A percentile compares a stretch with the other conserved stretches of the same genome.
These are phyloP conservation scores for Tuber microsphaerosporum DNA, from an alignment of 495 filamentous ascomycete species.

Conservation along the genomic window DNA sequence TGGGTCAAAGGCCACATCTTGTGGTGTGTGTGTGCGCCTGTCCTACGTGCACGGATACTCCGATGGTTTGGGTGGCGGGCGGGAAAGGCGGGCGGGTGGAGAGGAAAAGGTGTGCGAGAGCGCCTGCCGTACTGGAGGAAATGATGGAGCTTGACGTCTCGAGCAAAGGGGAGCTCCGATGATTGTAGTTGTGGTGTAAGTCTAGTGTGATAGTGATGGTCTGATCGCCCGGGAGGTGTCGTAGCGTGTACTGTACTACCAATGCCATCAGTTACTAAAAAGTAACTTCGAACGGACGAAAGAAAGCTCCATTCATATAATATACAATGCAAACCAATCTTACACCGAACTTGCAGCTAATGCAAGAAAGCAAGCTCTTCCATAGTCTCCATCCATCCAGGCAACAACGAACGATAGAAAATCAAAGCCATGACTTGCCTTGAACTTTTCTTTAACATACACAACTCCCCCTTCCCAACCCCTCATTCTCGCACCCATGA, in stretches of 20 bases:
- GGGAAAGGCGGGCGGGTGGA: background rate
- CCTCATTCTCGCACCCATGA: background rate
- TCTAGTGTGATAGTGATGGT: background rate
- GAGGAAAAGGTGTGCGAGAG: background rate
- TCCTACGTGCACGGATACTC: too few relatives aligned
- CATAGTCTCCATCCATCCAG: background rate
- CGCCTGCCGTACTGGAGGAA: background rate
- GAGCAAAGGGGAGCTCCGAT: too few relatives aligned
- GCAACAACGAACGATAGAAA: background rate
- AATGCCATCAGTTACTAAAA: background rate
- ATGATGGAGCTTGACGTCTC: background rate
- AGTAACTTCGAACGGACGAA: background rate
- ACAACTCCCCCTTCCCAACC: background rate
- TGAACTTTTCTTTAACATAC: conserved; percentile 3
- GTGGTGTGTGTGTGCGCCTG: background rate
- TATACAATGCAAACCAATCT: background rate
- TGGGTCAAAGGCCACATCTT: background rate
- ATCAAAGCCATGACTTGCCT: background rate
- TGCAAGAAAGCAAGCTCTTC: background rate
- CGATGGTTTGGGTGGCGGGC: background rate
- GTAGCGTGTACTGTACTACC: background rate
- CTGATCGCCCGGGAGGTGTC: background rate
- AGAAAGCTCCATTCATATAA: background rate
- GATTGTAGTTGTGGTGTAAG: background rate
- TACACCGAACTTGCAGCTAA: background rate